Base-by-base conservation (phyloP, 495 filamentous ascomycete species). In the Margaritispora aquatica region DNA sequence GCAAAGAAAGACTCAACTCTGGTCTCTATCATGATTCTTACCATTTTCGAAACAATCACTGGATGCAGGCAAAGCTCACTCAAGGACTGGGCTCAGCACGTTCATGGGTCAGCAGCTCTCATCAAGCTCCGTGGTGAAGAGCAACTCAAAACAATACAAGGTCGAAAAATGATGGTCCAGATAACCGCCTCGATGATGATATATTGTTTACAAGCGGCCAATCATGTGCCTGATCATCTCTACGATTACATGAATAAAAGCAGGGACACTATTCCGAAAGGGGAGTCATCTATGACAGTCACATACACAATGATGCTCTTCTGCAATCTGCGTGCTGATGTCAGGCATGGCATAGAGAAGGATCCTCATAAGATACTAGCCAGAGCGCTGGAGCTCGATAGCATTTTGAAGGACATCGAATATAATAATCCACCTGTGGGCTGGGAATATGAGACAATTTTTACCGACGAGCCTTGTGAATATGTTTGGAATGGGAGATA, bases 1-100 rank as follows among this genome's bases (percentile, higher is more conserved):
- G 82, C 79, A 34, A 79, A 75, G 63, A 77, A 80, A 41, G 84
- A 88, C 66, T 73, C 73, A 51, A 85, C 84, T 5, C 76, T 88
- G 63, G 77, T 84, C 20, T 75, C 83, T 0, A 77, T 87, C 24
- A 68, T 88, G 17, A 74, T 87, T 44, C 74, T 88, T 26, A 78
- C 76, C 5, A 68, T 83, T 1, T 85, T 80, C 55, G 81, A 72
- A 63, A 74, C 81, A 61, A 74, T 84, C 52, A 75, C 77, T 0
- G 79, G 79, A 51, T 70, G 75, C 58, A 66, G 72, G 11, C 69
- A 73, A 17, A 17, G 66, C 48, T 76, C 75, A 21, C 71, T 84
- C 27, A 70, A 75, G 20, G 77, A 76, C 8, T 88, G 83, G 74
- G 77, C 75, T 34, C 76, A 78, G 34, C 85, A 88, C 66, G 76